A percentile compares a stretch with the other conserved stretches of the same genome.
Evolutionary conservation across 1,284 basidiomycete genomes (phyloP).

Genomic region (Termitomyces sp.): DNA sequence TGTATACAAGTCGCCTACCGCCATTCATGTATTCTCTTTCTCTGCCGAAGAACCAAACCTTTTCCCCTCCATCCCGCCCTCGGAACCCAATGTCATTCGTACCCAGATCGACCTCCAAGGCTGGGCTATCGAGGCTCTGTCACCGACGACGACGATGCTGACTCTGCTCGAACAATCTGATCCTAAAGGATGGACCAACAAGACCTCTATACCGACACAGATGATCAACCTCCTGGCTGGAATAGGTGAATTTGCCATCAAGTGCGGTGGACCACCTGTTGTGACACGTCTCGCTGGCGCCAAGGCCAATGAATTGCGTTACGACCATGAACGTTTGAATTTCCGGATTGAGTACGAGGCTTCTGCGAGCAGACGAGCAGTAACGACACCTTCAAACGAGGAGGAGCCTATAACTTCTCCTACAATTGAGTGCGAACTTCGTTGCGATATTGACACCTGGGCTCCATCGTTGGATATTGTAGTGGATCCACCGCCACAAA

Average conservation of each 20-base stretch:
- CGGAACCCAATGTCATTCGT: constrained; percentile 76
- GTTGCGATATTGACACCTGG: constrained; percentile 95
- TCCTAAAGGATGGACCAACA: constrained; percentile 96
- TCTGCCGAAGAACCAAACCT: constrained; percentile 86
- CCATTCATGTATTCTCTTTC: constrained; percentile 94
- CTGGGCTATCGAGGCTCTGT: constrained; percentile 94
- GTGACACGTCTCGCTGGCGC: constrained; percentile 83
- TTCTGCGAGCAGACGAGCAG: constrained; percentile 44
- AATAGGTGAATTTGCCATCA: constrained; percentile 92
- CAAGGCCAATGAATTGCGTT: constrained; percentile 67
- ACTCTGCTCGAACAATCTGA: constrained; percentile 96
- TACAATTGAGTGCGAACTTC: constrained; percentile 86
- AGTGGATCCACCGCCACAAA: constrained; percentile 89
- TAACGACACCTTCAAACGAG: constrained; percentile 4
- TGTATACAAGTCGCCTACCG: constrained; percentile 93
- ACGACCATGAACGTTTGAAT: constrained; percentile 82
- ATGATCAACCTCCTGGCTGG: constrained; percentile 87
- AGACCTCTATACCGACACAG: constrained; percentile 86
- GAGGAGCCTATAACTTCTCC: constrained; percentile 30
- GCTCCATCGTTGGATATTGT: constrained; percentile 83
- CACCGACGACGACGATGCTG: constrained; percentile 91
- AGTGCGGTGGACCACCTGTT: constrained; percentile 89
- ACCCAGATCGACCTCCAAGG: constrained; percentile 95
- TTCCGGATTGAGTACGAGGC: constrained; percentile 87
- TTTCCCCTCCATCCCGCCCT: constrained; percentile 75